Conservation (phyloP, 352 stramenopile species). For the Phytopythium cucurbitacearum region DNA sequence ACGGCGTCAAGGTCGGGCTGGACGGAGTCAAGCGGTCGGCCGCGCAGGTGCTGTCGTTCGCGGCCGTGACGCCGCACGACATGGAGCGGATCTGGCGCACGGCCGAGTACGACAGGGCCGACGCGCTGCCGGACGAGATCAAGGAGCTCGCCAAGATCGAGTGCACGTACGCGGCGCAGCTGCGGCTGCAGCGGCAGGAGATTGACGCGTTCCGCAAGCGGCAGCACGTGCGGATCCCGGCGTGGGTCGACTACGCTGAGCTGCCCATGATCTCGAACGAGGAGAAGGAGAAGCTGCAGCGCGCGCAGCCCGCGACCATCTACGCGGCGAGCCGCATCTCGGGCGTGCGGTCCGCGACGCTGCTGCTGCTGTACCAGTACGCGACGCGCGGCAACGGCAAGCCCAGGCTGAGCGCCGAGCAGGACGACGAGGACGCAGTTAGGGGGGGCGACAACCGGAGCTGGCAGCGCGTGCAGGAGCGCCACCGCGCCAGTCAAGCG, state of each 20-base stretch:
- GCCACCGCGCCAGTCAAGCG: too few species aligned
- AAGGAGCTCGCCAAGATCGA: slow-evolving; percentile 73
- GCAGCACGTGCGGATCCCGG: slow-evolving; percentile 91
- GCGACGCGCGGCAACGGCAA: slow-evolving; percentile 35
- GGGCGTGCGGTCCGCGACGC: slow-evolving; percentile 75
- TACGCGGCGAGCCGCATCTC: slow-evolving; percentile 94
- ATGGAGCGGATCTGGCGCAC: slow-evolving; percentile 59
- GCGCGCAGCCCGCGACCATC: slow-evolving; percentile 89
- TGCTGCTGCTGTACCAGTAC: slow-evolving; percentile 74
- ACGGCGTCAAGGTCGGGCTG: slow-evolving; percentile 70
- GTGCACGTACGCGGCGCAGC: slow-evolving; percentile 93
- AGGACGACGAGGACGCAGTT: not conserved
- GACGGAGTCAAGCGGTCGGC: slow-evolving; percentile 80
- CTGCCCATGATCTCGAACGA: slow-evolving; percentile 96
- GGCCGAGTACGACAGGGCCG: slow-evolving; percentile 39
- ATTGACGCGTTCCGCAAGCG: slow-evolving; percentile 95
- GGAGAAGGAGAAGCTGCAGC: slow-evolving; percentile 92
- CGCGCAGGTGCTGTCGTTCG: slow-evolving; percentile 70
- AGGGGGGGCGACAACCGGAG: too few species aligned
- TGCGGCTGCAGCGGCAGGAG: slow-evolving; percentile 93
- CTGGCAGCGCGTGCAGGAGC: too few species aligned
- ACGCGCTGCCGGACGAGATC: slow-evolving; percentile 33
- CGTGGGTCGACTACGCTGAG: slow-evolving; percentile 89
- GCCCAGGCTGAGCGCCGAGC: slow-evolving; percentile 16
- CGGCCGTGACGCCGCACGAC: slow-evolving; percentile 44